Conservation (phyloP, 2,329 filamentous ascomycete genomes). For the Hypoxylon sp. region DNA sequence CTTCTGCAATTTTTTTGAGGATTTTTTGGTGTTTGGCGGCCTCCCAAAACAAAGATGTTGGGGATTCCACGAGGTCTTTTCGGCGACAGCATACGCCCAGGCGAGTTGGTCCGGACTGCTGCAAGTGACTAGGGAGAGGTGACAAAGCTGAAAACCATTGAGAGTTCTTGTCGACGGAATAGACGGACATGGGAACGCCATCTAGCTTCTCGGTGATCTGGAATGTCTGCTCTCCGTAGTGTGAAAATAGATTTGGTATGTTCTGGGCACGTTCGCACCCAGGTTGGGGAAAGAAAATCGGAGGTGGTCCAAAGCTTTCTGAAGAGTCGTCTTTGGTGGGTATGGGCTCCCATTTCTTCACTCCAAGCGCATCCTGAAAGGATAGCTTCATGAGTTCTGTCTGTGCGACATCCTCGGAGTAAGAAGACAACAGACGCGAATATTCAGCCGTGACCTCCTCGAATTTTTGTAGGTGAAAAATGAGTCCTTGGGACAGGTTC, state of each 20-base stretch:
- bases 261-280: conserved; percentile 48
- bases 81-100: conserved; percentile 42
- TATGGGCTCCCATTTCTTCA: conserved; percentile 47
- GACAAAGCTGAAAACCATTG: conserved; percentile 39
- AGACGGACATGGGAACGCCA: conserved; percentile 50
- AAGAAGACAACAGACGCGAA: conserved; percentile 30
- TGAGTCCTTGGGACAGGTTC: conserved; percentile 48
- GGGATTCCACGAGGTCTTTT: conserved; percentile 45
- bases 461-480: conserved; percentile 42
- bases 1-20: conserved; percentile 36
- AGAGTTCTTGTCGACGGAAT: conserved; percentile 42
- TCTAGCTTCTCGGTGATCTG: conserved; percentile 53
- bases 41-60: conserved; percentile 15
- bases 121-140: conserved; percentile 22
- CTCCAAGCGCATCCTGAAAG: conserved; percentile 46
- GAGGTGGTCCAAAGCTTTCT: conserved; percentile 37
- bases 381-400: conserved; percentile 37
- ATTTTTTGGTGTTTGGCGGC: conserved; percentile 41
- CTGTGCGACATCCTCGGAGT: conserved; percentile 27
- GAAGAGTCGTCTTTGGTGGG: not conserved
- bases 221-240: conserved; percentile 31
- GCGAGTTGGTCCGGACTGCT: conserved; percentile 15
- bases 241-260: conserved; percentile 35
- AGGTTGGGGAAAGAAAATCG: conserved; percentile 47
- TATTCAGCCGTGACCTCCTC: conserved; percentile 36